Evolutionary conservation across 495 filamentous ascomycete genomes (phyloP), one percentile per base, ranked within the genome.

Genomic region (Penicillium silybi): DNA sequence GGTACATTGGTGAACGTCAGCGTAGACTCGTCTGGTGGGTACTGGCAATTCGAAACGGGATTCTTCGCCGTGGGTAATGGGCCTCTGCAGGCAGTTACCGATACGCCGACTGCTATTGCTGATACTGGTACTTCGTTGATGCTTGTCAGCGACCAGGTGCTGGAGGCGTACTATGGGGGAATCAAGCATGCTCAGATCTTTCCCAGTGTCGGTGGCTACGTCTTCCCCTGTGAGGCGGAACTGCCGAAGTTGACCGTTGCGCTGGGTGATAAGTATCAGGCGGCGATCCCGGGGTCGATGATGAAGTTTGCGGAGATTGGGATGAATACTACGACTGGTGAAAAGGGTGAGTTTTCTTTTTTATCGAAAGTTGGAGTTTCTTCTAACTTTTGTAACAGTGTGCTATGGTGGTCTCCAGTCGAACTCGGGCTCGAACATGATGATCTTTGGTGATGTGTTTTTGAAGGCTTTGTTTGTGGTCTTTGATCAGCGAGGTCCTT

Each of bases 401-500:
- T 90, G 87, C 72, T 87, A 83, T 53, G 86, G 86, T 48, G 87
- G 85, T 49, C 58, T 90, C 38, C 87, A 89, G 72, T 80, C 80
- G 11, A 87, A 80, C 35, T 54, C 58, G 8, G 78, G 77, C 5
- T 73, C 75, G 13, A 66, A 64, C 3, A 59, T 89, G 53, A 83
- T 89, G 63, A 86, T 95, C 61, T 86, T 84, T 56, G 89, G 89
- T 10, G 88, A 92, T 58, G 79, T 87, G 52, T 85, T 95, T 62
- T 82, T 95, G 62, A 89, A 89, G 69, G 78, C 85, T 18, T 80
- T 87, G 58, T 92, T 89, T 63, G 86, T 88, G 18, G 86, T 86
- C 16, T 92, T 92, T 58, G 85, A 95, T 56, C 57, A 66, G 35
- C 63, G 73, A n/a, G 73, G 73, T 0, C 73, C 73, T 6, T 75